These are phyloP conservation scores for Colletotrichum sp. DNA, from an alignment of 2,329 filamentous ascomycete species.

Conservation along the genomic window DNA sequence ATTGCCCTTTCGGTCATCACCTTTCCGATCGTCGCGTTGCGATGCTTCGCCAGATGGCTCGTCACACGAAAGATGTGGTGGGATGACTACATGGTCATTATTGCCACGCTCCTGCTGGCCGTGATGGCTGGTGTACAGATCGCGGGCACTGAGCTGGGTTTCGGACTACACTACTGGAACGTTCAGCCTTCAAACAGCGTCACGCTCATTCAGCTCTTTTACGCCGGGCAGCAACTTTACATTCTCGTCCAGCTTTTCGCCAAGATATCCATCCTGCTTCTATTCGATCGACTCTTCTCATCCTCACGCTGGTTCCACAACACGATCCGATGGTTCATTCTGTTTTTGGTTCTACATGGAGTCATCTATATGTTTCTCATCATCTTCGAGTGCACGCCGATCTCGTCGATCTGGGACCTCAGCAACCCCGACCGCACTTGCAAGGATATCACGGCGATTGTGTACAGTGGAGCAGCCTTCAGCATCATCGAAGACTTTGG, in stretches of 20 bases:
- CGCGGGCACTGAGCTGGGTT: conserved; percentile 19
- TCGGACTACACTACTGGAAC: conserved; percentile 27
- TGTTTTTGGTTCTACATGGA: conserved; percentile 19
- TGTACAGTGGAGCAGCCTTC: neutral
- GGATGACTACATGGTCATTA: conserved; percentile 16
- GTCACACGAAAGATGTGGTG: conserved; percentile 16
- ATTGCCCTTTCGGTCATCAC: conserved; percentile 18
- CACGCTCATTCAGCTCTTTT: conserved; percentile 13
- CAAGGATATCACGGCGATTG: conserved; percentile 5
- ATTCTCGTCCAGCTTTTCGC: conserved; percentile 24
- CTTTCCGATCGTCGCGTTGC: conserved; percentile 3
- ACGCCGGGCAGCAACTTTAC: conserved; percentile 25
- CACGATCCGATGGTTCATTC: neutral
- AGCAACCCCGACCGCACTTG: neutral
- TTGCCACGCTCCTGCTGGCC: neutral
- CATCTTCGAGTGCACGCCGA: conserved; percentile 17
- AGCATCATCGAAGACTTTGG: conserved; percentile 19
- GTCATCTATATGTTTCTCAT: conserved; percentile 23
- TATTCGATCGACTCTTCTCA: conserved; percentile 24
- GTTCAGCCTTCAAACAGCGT: conserved; percentile 12
- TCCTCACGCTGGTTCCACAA: neutral
- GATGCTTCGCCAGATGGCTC: conserved; percentile 11
- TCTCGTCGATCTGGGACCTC: conserved; percentile 18
- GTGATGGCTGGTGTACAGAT: conserved; percentile 18
- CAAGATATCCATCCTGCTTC: conserved; percentile 28